These are phyloP conservation scores for Spathaspora girioi DNA, from an alignment of 805 yeast species.

Conservation along the genomic window DNA sequence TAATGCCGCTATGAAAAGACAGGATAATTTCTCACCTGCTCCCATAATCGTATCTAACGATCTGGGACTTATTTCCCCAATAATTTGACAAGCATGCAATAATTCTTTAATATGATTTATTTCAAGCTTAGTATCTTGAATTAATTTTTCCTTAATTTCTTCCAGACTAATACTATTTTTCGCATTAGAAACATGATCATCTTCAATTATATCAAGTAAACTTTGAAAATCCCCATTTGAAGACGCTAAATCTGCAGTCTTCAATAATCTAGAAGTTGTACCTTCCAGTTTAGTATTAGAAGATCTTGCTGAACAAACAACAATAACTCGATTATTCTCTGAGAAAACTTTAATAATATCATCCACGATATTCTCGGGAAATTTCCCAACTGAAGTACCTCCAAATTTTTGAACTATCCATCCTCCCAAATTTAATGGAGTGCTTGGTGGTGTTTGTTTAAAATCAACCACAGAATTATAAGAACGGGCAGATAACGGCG, in stretches of 20 bases:
- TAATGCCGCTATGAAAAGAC: slow-evolving; percentile 82
- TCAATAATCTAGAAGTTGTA: slow-evolving; percentile 81
- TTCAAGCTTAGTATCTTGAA: slow-evolving; percentile 59
- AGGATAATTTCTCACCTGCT: slow-evolving; percentile 89
- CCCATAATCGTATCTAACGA: slow-evolving; percentile 89
- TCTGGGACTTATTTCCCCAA: slow-evolving; percentile 87
- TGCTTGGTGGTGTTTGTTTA: slow-evolving; percentile 11
- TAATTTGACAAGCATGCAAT: slow-evolving; percentile 81
- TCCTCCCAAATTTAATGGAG: slow-evolving; percentile 14
- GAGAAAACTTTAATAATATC: slow-evolving; percentile 74
- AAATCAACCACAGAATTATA: slow-evolving; percentile 42
- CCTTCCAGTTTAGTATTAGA: slow-evolving; percentile 91
- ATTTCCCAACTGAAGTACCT: slow-evolving; percentile 96
- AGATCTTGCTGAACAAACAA: slow-evolving; percentile 94
- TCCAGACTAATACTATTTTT: slow-evolving; percentile 40
- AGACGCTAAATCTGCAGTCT: slow-evolving; percentile 78
- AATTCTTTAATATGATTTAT: slow-evolving; percentile 65
- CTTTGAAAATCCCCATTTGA: slow-evolving; percentile 55
- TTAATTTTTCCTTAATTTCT: slow-evolving; percentile 49
- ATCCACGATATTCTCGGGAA: slow-evolving; percentile 79
- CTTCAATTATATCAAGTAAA: slow-evolving; percentile 63
- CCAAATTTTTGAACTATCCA: slow-evolving; percentile 85
- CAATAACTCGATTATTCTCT: slow-evolving; percentile 68
- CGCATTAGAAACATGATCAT: slow-evolving; percentile 80
- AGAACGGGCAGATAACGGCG: slow-evolving; percentile 16